Percentiles rank a stretch among this genome's conserved stretches.
phyloP scores from a whole-genome alignment of 371 early-diverging fungal species.

The Syncephalastrum contaminatum region DNA sequence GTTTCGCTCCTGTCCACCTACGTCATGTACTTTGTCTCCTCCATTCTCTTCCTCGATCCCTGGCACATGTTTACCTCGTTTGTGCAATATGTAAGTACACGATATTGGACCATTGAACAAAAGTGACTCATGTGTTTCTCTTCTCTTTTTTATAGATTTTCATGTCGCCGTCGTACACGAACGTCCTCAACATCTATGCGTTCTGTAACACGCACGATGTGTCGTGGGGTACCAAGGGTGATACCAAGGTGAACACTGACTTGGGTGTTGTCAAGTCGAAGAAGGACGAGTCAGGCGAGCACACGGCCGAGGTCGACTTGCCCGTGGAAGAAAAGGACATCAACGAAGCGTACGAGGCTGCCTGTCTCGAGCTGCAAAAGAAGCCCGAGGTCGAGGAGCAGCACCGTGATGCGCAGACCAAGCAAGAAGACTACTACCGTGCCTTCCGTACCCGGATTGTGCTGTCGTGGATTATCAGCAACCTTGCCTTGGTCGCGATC shows the following conservation, averaged over 20 bases:
- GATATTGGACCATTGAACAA: too few species aligned
- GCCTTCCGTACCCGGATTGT: conserved; percentile 86
- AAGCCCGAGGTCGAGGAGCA: conserved; percentile 51
- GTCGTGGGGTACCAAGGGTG: conserved; percentile 53
- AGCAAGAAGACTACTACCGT: conserved; percentile 89
- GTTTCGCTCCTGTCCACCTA: conserved; percentile 65
- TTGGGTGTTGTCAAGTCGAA: conserved; percentile 46
- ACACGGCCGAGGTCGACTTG: conserved; percentile 60
- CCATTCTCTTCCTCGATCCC: conserved; percentile 66
- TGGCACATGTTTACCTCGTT: conserved; percentile 76
- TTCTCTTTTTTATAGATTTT: conserved; percentile 67
- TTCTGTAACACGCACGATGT: conserved; percentile 90
- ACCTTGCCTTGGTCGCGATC: conserved; percentile 67
- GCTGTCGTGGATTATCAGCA: conserved; percentile 82
- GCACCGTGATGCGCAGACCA: conserved; percentile 75
- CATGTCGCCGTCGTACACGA: conserved; percentile 84
- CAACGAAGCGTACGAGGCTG: conserved; percentile 75
- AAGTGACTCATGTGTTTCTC: conserved; percentile 58
- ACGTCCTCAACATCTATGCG: conserved; percentile 89
- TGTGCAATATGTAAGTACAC: conserved; percentile 43
- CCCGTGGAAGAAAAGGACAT: conserved; percentile 79
- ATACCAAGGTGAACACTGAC: conserved; percentile 39
- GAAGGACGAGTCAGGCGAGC: conserved; percentile 36
- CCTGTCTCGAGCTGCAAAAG: conserved; percentile 53
- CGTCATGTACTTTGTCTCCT: conserved; percentile 63